phyloP scores from a whole-genome alignment of 257 asterid genomes.

The Ajuga chamaepitys region DNA sequence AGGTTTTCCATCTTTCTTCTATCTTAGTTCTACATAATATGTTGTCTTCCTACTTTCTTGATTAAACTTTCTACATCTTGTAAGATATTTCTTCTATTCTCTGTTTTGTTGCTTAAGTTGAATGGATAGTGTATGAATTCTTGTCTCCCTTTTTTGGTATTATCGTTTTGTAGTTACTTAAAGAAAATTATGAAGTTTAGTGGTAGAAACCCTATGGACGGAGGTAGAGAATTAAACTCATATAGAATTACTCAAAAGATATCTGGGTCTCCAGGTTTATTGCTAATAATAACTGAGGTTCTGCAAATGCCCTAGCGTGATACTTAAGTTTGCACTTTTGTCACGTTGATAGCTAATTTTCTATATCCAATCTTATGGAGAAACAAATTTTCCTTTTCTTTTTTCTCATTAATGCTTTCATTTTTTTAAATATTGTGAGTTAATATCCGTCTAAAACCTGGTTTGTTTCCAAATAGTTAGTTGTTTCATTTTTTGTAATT shows the following conservation, averaged over 20 bases:
- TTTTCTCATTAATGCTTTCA: no score
- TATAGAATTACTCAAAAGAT: neutral
- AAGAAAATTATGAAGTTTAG: neutral
- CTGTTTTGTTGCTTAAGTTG: neutral
- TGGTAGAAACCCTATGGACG: neutral
- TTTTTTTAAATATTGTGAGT: neutral
- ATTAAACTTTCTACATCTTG: neutral
- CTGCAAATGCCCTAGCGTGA: neutral
- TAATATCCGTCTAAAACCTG: neutral
- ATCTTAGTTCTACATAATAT: neutral
- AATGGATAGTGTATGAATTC: neutral
- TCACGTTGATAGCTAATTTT: neutral
- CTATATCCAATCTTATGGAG: neutral
- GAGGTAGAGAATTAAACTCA: neutral
- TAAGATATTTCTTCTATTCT: neutral
- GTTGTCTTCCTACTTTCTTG: no score
- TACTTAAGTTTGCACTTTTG: neutral
- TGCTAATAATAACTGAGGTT: neutral
- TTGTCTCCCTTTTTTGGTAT: neutral
- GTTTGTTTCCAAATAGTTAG: neutral
- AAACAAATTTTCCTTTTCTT: neutral
- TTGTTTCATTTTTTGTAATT: neutral
- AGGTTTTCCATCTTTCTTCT: conserved; percentile 32
- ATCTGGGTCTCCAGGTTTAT: neutral
- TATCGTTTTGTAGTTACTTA: neutral